Conservation (phyloP, 1,284 basidiomycete genomes). For the Cutaneotrichosporon dermatis region DNA sequence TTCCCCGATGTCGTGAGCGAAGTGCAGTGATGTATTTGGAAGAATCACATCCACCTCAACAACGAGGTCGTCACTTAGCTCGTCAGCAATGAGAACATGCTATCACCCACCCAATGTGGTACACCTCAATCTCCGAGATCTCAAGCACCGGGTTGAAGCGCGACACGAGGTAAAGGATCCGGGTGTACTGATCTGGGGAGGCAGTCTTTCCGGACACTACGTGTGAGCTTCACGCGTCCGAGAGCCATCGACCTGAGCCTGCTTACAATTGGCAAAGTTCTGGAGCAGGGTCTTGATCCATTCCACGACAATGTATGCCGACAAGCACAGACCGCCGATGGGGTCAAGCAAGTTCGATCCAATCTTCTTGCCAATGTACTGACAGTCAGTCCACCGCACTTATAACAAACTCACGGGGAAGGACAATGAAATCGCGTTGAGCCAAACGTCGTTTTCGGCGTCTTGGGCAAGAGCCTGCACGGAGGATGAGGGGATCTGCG, state of each 20-base stretch:
- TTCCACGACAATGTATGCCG: constrained; percentile 51
- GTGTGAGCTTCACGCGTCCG: neutral
- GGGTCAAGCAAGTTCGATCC: constrained; percentile 49
- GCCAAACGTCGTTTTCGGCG: constrained; percentile 55
- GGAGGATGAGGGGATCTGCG: constrained; percentile 44
- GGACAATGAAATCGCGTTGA: constrained; percentile 56
- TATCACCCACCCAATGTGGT: constrained; percentile 45
- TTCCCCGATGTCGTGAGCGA: constrained; percentile 51
- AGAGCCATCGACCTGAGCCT: neutral
- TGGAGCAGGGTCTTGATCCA: constrained; percentile 50
- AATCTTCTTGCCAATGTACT: constrained; percentile 43
- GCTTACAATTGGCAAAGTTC: constrained; percentile 49
- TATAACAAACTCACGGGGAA: constrained; percentile 51
- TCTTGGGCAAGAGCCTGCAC: constrained; percentile 51
- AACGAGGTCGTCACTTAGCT: constrained; percentile 46
- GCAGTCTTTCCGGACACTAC: constrained; percentile 42
- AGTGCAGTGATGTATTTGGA: constrained; percentile 48
- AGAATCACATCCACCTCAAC: constrained; percentile 52
- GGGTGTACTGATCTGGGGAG: constrained; percentile 36
- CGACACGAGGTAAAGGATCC: constrained; percentile 53
- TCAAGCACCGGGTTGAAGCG: constrained; percentile 48
- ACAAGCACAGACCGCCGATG: constrained; percentile 52
- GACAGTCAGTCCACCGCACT: constrained; percentile 18
- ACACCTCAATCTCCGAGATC: constrained; percentile 47
- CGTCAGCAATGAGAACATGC: neutral